Evolutionary conservation across 495 filamentous ascomycete species (phyloP).

Genomic region (Amphirosellinia nigrospora): DNA sequence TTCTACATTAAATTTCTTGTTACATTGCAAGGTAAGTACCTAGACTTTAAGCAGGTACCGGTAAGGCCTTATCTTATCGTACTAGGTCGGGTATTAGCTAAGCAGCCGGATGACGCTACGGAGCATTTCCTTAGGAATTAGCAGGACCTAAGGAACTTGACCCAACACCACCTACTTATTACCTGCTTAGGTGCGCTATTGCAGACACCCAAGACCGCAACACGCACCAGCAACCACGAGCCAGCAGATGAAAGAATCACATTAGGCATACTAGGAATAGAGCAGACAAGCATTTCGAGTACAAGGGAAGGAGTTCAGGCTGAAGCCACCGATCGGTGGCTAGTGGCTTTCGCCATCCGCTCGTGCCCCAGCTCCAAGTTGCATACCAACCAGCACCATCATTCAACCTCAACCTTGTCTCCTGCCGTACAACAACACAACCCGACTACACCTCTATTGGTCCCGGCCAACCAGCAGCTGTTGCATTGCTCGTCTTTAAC

Average conservation of each 20-base stretch:
- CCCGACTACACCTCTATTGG: neutral
- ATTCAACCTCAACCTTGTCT: neutral
- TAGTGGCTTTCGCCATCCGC: neutral
- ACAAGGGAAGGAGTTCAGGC: constrained; percentile 2
- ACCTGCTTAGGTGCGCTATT: constrained; percentile 3
- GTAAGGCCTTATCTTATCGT: constrained; percentile 17
- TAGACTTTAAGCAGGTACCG: too few relatives aligned
- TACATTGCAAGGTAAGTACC: too few relatives aligned
- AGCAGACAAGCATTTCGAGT: neutral
- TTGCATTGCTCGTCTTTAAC: neutral
- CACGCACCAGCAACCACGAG: constrained; percentile 4
- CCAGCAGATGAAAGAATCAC: neutral
- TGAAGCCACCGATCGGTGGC: constrained; percentile 9
- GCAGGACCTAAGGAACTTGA: constrained; percentile 25
- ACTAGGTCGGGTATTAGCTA: constrained; percentile 5
- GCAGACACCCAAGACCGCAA: constrained; percentile 12
- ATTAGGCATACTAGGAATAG: neutral
- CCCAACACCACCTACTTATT: constrained; percentile 25
- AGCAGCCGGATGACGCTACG: constrained; percentile 17
- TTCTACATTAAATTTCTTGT: neutral
- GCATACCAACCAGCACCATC: constrained; percentile 6
- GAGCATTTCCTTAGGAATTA: constrained; percentile 27
- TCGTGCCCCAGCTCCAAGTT: too few relatives aligned
- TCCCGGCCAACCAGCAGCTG: neutral
- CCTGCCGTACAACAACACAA: neutral